Base-by-base conservation (phyloP, 331 rosid species). In the Malus hybrid region DNA sequence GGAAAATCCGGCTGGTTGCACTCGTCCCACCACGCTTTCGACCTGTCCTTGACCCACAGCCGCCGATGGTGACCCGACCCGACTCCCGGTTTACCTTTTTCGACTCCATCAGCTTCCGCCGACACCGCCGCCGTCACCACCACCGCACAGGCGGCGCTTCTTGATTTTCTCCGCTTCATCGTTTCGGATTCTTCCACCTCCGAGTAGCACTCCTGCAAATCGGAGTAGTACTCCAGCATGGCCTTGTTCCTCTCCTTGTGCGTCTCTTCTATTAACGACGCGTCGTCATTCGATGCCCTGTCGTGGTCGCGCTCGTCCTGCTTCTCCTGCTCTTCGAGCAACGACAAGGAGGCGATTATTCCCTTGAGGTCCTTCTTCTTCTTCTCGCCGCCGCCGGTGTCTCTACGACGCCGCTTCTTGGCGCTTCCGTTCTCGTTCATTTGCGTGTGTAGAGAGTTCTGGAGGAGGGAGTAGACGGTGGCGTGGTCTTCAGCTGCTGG, bases 1-100 rank as follows among this genome's bases (percentile, higher is more conserved):
- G 99, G 97, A 52, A 86, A 94, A 83, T 87, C 93, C 0, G 89
- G 92, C 6, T 76, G 84, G 79, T 92, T 92, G 74, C 96, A 94
- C 76, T 90, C 91, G 79, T 92, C 97, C 97, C 98, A 94, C 98
- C 97, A 94, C 3, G 96, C 95, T 7, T 90, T 91, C 3, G 97
- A 94, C 71, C 98, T 86, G 77, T 94, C 96, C 74, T 91, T 94
- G 48, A 94, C 98, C 98, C 98, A 94, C 4, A 94, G 75, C 77
- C 99, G 70, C 76, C 97, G 66, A 24, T 87, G 93, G 2, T 79
- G 91, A 10, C 84, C 84, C 28, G 29, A 34, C 75, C 65, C 79
- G 5, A 48, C 85, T 8, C 78, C 85, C 22, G 84, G 33, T 70
- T 82, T 82, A 19, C 14, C 64, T 67, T 80, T 82, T 5, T 83